These are phyloP conservation scores for Coelastrella sp. DNA, from an alignment of 139 green algal genomes.

Conservation along the genomic window DNA sequence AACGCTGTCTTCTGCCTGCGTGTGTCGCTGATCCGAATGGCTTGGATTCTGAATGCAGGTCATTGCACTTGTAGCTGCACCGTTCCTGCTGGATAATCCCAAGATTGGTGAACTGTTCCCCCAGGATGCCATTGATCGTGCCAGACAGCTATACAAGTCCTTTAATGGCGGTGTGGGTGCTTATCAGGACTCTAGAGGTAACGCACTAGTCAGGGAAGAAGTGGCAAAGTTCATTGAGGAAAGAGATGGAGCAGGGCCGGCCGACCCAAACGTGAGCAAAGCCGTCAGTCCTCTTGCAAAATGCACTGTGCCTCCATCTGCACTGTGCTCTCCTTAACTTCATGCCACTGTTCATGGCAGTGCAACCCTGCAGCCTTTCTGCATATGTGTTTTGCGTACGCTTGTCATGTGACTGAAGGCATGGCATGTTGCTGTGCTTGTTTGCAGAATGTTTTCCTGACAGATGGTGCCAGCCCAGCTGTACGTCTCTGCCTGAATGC, in stretches of 20 bases:
- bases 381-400: too few species aligned
- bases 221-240: slow-evolving; percentile 84
- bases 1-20: too few species aligned
- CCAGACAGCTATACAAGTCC: slow-evolving; percentile 69
- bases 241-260: slow-evolving; percentile 75
- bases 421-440: too few species aligned
- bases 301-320: too few species aligned
- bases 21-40: too few species aligned
- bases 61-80: slow-evolving; percentile 78
- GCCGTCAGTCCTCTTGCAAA: not conserved
- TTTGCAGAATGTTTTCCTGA: slow-evolving; percentile 87
- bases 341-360: too few species aligned
- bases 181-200: slow-evolving; percentile 76
- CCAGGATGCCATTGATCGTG: slow-evolving; percentile 78
- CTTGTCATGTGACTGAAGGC: too few species aligned
- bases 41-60: slow-evolving; percentile 71
- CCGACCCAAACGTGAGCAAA: slow-evolving; percentile 66
- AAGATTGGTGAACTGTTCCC: slow-evolving; percentile 76
- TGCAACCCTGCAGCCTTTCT: too few species aligned
- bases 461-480: slow-evolving; percentile 84
- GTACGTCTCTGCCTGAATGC: slow-evolving; percentile 79
- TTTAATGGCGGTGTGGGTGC: slow-evolving; percentile 63
- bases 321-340: too few species aligned
- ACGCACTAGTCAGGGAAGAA: slow-evolving; percentile 73
- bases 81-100: slow-evolving; percentile 83